Evolutionary conservation across 805 yeast genomes (phyloP), one percentile per base, ranked within the genome.

Genomic region (Lachancea nothofagi): DNA sequence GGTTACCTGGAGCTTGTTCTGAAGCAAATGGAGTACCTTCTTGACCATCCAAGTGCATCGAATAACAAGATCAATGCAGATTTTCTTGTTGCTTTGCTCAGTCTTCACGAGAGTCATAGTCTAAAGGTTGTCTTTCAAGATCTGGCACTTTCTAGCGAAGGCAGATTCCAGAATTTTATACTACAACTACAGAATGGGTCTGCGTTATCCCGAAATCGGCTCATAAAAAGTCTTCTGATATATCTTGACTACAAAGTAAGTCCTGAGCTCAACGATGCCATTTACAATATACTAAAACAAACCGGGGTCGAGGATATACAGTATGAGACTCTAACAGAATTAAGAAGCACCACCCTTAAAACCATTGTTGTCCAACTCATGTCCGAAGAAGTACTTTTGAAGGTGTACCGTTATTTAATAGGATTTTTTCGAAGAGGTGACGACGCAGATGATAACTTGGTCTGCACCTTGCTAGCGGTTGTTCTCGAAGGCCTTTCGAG

Each of bases 391-490:
- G 30, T 33, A 21, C 27, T 38, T 15, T 19, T 32, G 9, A 33
- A 43, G 14, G 4, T 47, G 2, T 29, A 23, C 29, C 18, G 19
- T 2, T 23, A 15, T 18, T 19, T 34, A 17, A 21, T 40, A 20
- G 34, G 18, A 17, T 28, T 22, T 19, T 40, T 40, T 21, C 25
- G 14, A 7, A 34, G 26, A 24, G 18, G 14, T 19, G 42, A 48
- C 19, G 45, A 41, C 5, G 18, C 17, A 1, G 33, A 37, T 3
- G 65, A 61, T 43, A 46, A 44, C n/a, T 29, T 33, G 1, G 36
- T 50, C 2, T 53, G 62, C 18, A 43, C 45, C 20, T 17, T 62
- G 9, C 40, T 57, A 3, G 46, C 38, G 1, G 40, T 53, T 8
- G 30, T 50, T 17, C 37, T 53, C 17, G 43, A 36, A 9, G 26